Percentiles rank a stretch among this genome's conserved stretches.
Conservation (phyloP, 768 basidiomycete genomes). For the Psilocybe cyanescens region DNA sequence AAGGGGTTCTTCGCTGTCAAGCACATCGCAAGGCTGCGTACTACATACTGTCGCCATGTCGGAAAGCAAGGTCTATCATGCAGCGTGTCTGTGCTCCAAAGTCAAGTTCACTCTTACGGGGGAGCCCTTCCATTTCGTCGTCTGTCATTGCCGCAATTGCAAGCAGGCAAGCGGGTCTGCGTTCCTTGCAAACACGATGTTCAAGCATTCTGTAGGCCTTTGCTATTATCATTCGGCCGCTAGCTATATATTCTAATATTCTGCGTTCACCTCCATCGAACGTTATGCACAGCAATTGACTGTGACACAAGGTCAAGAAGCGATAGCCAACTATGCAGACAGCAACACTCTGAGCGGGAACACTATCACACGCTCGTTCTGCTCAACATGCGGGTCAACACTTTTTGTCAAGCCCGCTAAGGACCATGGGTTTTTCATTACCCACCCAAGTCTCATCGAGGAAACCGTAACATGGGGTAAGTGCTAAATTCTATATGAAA, state of each 20-base stretch:
- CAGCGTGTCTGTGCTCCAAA: conserved; percentile 32
- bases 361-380: background rate
- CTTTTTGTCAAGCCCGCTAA: background rate
- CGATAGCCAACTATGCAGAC: background rate
- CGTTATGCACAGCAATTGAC: background rate
- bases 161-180: conserved; percentile 33
- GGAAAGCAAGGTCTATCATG: conserved; percentile 18
- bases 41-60: background rate
- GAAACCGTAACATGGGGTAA: background rate
- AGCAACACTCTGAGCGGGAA: background rate
- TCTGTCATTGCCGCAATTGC: conserved; percentile 39
- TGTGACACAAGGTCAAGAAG: conserved; percentile 7
- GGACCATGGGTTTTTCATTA: background rate
- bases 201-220: conserved; percentile 28
- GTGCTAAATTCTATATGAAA: background rate
- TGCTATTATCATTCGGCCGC: too few relatives aligned
- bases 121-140: conserved; percentile 32
- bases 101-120: conserved; percentile 29
- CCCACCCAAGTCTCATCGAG: background rate
- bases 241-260: too few relatives aligned
- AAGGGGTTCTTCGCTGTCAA: background rate
- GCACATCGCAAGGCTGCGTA: background rate
- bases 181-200: conserved; percentile 35
- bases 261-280: background rate
- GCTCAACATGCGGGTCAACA: background rate